Conservation (phyloP, 148 eudicot genomes). For the Spergularia marina region DNA sequence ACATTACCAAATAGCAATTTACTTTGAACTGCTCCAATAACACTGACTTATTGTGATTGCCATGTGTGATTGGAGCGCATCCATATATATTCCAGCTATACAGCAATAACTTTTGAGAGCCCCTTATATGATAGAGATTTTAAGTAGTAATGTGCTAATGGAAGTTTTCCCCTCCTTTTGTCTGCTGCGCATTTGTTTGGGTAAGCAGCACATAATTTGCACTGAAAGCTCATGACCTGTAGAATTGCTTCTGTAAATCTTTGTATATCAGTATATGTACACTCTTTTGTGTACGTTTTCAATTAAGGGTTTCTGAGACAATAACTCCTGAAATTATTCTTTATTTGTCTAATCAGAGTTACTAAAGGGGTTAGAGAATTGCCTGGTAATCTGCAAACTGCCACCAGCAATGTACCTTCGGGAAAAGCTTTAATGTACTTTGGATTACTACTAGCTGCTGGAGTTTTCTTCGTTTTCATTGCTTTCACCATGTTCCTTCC, state of each 20-base stretch:
- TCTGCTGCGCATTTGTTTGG: too few relatives aligned
- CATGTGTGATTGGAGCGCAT: too few relatives aligned
- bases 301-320: neutral
- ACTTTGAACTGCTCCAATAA: too few relatives aligned
- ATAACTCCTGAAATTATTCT: conserved; percentile 12
- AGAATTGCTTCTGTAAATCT: neutral
- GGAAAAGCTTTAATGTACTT: conserved; percentile 93
- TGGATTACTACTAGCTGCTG: conserved; percentile 82
- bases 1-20: too few relatives aligned
- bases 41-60: too few relatives aligned
- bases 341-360: conserved; percentile 50
- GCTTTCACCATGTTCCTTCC: conserved; percentile 97
- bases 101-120: too few relatives aligned
- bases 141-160: too few relatives aligned
- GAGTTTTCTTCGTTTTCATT: conserved; percentile 87
- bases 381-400: conserved; percentile 89
- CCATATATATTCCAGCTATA: too few relatives aligned
- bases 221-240: too few relatives aligned
- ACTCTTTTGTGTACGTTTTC: neutral
- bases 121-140: too few relatives aligned
- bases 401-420: conserved; percentile 87
- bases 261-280: neutral
- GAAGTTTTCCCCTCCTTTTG: too few relatives aligned
- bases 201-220: too few relatives aligned
- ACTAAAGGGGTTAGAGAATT: conserved; percentile 88